Evolutionary conservation across 2,329 filamentous ascomycete species (phyloP).

Genomic region (Pyrenochaeta sp.): DNA sequence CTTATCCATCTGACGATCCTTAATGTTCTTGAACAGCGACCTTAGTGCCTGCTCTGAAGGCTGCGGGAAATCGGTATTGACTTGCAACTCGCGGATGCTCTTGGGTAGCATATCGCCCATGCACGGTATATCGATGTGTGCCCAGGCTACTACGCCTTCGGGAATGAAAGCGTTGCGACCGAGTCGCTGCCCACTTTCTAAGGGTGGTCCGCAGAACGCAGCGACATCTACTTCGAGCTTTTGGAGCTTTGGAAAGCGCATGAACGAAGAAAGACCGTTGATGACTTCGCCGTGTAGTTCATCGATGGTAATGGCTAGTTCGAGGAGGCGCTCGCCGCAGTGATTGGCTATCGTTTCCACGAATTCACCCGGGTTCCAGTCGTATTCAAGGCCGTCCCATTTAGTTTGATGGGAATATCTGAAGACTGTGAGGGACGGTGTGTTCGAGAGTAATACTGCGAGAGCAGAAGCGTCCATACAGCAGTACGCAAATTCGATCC

Average conservation of each 20-base stretch:
- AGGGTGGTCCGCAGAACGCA: conserved; percentile 44
- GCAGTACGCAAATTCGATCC: conserved; percentile 42
- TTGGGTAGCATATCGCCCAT: conserved; percentile 45
- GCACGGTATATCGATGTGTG: conserved; percentile 43
- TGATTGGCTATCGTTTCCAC: conserved; percentile 33
- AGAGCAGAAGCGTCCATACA: conserved; percentile 44
- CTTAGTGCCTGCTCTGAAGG: conserved; percentile 31
- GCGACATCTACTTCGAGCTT: conserved; percentile 42
- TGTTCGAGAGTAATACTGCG: conserved; percentile 31
- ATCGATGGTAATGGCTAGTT: conserved; percentile 46
- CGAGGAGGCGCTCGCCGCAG: conserved; percentile 32
- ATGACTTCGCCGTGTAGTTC: conserved; percentile 39
- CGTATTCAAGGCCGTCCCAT: conserved; percentile 40
- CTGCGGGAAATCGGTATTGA: conserved; percentile 41
- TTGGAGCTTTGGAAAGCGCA: conserved; percentile 31
- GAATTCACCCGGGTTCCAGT: conserved; percentile 48
- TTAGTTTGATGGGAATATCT: conserved; percentile 47
- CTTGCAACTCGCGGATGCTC: conserved; percentile 37
- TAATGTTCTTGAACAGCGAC: conserved; percentile 43
- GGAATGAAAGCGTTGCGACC: conserved; percentile 30
- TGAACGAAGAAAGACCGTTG: conserved; percentile 44
- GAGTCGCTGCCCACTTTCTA: conserved; percentile 43
- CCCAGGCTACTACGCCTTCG: conserved; percentile 32
- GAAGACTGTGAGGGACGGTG: conserved; percentile 37
- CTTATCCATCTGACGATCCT: conserved; percentile 27